Evolutionary conservation across 176 grass and related monocot genomes (phyloP), one percentile per base, ranked within the genome.

Genomic region (Carex parvula): DNA sequence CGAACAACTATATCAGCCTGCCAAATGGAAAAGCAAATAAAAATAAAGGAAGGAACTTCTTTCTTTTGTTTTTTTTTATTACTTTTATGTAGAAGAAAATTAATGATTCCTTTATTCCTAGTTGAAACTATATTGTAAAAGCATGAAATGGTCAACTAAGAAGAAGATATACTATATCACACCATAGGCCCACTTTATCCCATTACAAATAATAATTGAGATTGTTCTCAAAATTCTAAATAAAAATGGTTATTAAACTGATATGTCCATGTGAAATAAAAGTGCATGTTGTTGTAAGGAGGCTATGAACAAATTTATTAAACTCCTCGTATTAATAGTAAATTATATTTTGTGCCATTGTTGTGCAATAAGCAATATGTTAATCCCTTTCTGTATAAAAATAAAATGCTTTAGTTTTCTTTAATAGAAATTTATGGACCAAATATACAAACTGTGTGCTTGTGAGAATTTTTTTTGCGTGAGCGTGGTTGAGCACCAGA

Each of bases 1-100:
- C 94, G 88, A 37, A 96, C 55, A 62, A 93, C 15, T 74, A 96
- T 85, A 86, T 96, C 94, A 85, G 94, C 91, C 94, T 96, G 42
- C 17, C n/a, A 22, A 22, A 61, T 61, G 35, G 71, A 21, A 76
- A 54, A 20, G 10, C 11, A 46, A 76, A 76, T n/a, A 22, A 9
- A 61, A 61, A 8, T 21, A 61, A 22, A 20, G 17, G 17, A 59
- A 60, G 58, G 18, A 60, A 60, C 2, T 60, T 60, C 1, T 8
- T 21, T 21, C 1, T 60, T 20, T 20, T 60, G 6, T n/a, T n/a
- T 18, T 7, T n/a, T 60, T 55, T 55, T 55, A 39, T 15, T 55
- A 55, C 46, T 48, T 48, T 48, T 48, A 11, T 48, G 46, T 9
- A 48, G 10, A 48, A 48, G 46, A 48, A 48, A 48, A 48, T 48